phyloP scores from a whole-genome alignment of 805 yeast species.

The Saturnispora silvae region DNA sequence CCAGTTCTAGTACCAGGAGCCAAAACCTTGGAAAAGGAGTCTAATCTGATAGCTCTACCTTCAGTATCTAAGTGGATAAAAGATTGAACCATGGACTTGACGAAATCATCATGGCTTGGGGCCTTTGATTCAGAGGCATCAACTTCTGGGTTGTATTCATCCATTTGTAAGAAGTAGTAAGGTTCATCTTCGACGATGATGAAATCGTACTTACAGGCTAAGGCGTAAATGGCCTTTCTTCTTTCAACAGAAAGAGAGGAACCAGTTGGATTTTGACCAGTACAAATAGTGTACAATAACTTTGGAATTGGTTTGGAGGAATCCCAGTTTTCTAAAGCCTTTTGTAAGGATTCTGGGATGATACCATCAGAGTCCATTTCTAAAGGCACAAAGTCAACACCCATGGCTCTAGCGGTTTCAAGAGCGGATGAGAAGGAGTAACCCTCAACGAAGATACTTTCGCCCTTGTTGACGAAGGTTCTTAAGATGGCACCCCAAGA shows the following conservation, averaged over 20 bases:
- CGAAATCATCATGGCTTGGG: constrained; percentile 51
- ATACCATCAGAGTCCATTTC: constrained; percentile 58
- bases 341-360: constrained; percentile 45
- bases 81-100: constrained; percentile 60
- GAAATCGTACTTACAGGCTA: constrained; percentile 80
- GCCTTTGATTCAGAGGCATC: constrained; percentile 18
- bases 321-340: constrained; percentile 51
- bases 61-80: constrained; percentile 68
- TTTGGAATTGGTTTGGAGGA: constrained; percentile 53
- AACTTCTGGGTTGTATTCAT: constrained; percentile 47
- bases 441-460: constrained; percentile 65
- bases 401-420: constrained; percentile 55
- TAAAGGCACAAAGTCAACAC: constrained; percentile 54
- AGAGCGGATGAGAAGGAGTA: constrained; percentile 67
- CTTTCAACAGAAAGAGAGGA: constrained; percentile 69
- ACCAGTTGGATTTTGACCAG: constrained; percentile 98
- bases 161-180: constrained; percentile 94
- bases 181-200: constrained; percentile 93
- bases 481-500: constrained; percentile 79
- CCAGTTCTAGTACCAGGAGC: constrained; percentile 90
- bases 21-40: constrained; percentile 80
- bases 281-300: constrained; percentile 79
- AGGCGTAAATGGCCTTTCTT: constrained; percentile 61
- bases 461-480: constrained; percentile 47
- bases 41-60: constrained; percentile 84